Percentiles rank a stretch among this genome's conserved stretches.
Conservation (phyloP, 768 basidiomycete species). For the Phylloporus arenicola region DNA sequence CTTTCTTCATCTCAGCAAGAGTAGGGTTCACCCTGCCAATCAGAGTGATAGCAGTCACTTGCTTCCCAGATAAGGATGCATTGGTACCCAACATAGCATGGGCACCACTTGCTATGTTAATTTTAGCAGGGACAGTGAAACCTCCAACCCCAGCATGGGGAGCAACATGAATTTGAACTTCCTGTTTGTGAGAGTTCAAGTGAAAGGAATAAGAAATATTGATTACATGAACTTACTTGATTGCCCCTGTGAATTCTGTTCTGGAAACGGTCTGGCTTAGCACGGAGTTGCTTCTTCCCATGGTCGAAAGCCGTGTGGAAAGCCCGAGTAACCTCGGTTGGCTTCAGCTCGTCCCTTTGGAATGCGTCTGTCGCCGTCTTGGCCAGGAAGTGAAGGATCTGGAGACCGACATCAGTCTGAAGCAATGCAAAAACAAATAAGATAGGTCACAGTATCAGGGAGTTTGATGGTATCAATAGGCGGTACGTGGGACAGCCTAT, state of each 20-base stretch:
- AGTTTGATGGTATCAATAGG: conserved; percentile 27
- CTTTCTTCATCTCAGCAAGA: conserved; percentile 45
- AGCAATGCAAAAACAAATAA: not conserved
- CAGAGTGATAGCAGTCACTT: conserved; percentile 37
- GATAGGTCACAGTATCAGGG: conserved; percentile 14
- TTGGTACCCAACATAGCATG: conserved; percentile 19
- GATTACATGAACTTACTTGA: conserved; percentile 31
- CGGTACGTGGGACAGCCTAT: conserved; percentile 15
- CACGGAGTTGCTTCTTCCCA: conserved; percentile 12
- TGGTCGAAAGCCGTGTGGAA: conserved; percentile 14
- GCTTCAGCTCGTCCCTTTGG: conserved; percentile 25
- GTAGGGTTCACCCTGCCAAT: conserved; percentile 56
- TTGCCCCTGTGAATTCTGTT: conserved; percentile 24
- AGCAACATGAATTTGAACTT: conserved; percentile 21
- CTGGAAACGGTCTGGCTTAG: conserved; percentile 26
- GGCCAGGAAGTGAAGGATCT: conserved; percentile 26
- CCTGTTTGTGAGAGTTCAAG: conserved; percentile 7
- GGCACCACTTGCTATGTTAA: conserved; percentile 11
- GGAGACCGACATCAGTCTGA: not conserved
- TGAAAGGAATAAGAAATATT: not conserved
- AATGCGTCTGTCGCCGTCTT: conserved; percentile 23
- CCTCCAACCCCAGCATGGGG: conserved; percentile 13
- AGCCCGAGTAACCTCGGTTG: conserved; percentile 18
- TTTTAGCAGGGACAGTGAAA: conserved; percentile 19
- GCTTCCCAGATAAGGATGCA: conserved; percentile 28